Evolutionary conservation across 106 monocot species (phyloP).

Genomic region (Ottelia alismoides): DNA sequence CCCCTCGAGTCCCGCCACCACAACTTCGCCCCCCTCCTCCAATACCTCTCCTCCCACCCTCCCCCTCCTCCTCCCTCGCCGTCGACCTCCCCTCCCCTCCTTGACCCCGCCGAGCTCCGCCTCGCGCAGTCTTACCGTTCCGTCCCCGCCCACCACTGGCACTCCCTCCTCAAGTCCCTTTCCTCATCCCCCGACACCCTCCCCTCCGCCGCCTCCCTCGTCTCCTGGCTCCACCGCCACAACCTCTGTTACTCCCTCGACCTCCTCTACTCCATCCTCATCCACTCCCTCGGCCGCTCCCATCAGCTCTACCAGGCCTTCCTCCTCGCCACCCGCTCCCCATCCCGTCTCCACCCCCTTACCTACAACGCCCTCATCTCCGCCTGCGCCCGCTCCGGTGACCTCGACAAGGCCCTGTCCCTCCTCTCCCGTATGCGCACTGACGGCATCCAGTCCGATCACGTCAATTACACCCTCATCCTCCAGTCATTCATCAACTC

Average conservation of each 20-base stretch:
- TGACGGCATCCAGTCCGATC: slow-evolving; percentile 45
- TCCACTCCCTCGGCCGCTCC: too few relatives aligned
- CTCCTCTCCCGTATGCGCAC: slow-evolving; percentile 33
- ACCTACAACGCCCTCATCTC: slow-evolving; percentile 70
- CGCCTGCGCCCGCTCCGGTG: slow-evolving; percentile 33
- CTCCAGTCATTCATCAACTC: slow-evolving; percentile 38
- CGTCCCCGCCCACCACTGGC: slow-evolving; percentile 13
- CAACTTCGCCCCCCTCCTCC: too few relatives aligned
- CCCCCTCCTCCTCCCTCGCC: background rate
- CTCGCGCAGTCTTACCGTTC: slow-evolving; percentile 11
- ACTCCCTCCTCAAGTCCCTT: slow-evolving; percentile 13
- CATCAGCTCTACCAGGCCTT: slow-evolving; percentile 51
- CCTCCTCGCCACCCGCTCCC: slow-evolving; percentile 41
- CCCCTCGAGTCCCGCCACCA: background rate
- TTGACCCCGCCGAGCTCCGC: slow-evolving; percentile 5
- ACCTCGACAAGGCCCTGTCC: slow-evolving; percentile 30
- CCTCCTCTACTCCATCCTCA: too few relatives aligned
- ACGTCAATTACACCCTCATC: slow-evolving; percentile 47
- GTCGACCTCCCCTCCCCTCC: slow-evolving; percentile 1
- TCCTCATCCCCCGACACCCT: slow-evolving; percentile 6
- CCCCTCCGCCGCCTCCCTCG: slow-evolving; percentile 12
- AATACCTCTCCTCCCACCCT: too few relatives aligned
- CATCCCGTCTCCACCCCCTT: too few relatives aligned
- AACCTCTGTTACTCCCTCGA: slow-evolving; percentile 52
- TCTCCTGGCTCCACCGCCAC: slow-evolving; percentile 12